A percentile compares a stretch with the other conserved stretches of the same genome.
Evolutionary conservation across 306 rosid species (phyloP).

Genomic region (Cajanus cajan): DNA sequence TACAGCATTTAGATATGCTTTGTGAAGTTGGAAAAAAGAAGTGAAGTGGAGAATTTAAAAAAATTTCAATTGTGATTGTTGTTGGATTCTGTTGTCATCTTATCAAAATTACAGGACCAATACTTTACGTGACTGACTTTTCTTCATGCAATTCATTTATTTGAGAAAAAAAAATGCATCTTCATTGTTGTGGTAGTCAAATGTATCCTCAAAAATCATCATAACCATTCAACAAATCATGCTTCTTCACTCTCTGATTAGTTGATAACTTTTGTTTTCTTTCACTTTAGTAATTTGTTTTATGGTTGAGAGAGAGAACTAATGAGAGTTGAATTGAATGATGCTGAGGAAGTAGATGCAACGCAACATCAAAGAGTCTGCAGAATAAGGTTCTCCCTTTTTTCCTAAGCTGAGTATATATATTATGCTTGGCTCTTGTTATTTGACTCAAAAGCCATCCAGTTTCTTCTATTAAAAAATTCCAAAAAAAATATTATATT

Average conservation of each 20-base stretch:
- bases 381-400: background rate
- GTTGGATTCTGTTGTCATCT: constrained; percentile 14
- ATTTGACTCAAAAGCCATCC: background rate
- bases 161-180: background rate
- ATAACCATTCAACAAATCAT: background rate
- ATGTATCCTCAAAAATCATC: background rate
- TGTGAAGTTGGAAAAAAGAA: constrained; percentile 11
- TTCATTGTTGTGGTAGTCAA: background rate
- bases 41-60: constrained; percentile 38
- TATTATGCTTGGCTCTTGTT: background rate
- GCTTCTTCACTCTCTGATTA: background rate
- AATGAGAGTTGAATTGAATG: too few relatives aligned
- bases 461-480: too few relatives aligned
- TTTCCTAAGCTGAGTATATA: background rate
- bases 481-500: background rate
- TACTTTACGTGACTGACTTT: constrained; percentile 7
- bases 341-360: background rate
- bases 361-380: background rate
- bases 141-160: constrained; percentile 18
- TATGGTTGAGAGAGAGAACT: background rate
- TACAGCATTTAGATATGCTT: background rate
- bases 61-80: constrained; percentile 23
- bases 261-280: background rate
- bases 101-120: constrained; percentile 31
- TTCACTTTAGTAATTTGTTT: background rate